Conservation (phyloP, 1,284 basidiomycete genomes). For the Boletus calvinii region DNA sequence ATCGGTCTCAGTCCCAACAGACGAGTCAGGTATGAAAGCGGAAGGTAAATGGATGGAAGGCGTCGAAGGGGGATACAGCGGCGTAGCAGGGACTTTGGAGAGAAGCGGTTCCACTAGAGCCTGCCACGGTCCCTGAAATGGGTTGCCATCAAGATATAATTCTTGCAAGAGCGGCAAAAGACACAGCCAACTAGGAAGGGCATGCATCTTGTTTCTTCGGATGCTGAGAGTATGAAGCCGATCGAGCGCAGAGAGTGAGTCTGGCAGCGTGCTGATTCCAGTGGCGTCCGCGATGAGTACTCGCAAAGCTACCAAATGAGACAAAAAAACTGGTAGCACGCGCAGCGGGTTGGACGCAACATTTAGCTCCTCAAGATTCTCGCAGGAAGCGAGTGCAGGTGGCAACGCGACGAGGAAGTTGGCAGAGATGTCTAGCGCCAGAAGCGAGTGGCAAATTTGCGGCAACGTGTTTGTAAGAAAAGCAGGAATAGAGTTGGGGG, state of each 20-base stretch:
- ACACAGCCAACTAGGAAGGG: constrained; percentile 93
- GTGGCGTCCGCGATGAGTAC: constrained; percentile 91
- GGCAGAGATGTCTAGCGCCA: constrained; percentile 87
- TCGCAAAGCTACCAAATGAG: constrained; percentile 72
- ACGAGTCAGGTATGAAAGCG: constrained; percentile 38
- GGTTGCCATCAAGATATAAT: constrained; percentile 89
- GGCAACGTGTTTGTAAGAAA: constrained; percentile 72
- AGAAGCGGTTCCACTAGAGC: constrained; percentile 82
- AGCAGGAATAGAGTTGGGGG: constrained; percentile 71
- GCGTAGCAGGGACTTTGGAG: constrained; percentile 57
- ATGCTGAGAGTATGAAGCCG: constrained; percentile 86
- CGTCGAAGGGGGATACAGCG: constrained; percentile 65
- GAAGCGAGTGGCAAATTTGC: constrained; percentile 70
- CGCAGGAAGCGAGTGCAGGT: constrained; percentile 73
- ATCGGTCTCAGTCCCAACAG: constrained; percentile 49
- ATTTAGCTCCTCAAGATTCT: constrained; percentile 89
- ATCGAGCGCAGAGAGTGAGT: constrained; percentile 64
- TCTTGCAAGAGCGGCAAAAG: constrained; percentile 81
- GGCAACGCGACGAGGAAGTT: constrained; percentile 85
- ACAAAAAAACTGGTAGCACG: constrained; percentile 80
- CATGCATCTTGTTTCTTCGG: constrained; percentile 83
- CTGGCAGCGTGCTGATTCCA: constrained; percentile 73
- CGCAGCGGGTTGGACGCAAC: constrained; percentile 88
- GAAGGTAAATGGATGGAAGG: constrained; percentile 56
- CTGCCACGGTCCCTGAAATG: constrained; percentile 90